Evolutionary conservation across 192 early-diverging fungal species (phyloP).

Genomic region (Lobosporangium transversale): DNA sequence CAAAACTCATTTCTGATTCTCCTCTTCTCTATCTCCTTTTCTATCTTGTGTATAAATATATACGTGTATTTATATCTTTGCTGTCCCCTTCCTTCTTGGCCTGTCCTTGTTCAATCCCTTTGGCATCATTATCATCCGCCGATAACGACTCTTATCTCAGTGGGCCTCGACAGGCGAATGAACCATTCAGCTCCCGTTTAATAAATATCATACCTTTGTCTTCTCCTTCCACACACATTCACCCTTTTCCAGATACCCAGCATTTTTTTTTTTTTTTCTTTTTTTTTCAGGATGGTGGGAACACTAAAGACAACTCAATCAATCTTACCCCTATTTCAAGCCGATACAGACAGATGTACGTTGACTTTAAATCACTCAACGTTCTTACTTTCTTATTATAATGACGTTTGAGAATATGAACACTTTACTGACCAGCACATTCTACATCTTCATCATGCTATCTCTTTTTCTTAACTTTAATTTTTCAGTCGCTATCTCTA

Average conservation of each 20-base stretch:
- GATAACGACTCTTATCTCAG: no score
- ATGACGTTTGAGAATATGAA: no score
- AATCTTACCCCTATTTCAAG: constrained; percentile 3
- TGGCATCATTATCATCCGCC: no score
- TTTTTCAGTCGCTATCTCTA: constrained; percentile 19
- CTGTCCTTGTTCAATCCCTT: not conserved
- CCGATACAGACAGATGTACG: constrained; percentile 11
- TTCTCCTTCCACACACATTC: not conserved
- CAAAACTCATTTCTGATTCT: no score
- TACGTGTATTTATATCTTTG: no score
- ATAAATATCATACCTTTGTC: not conserved
- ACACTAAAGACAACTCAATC: not conserved
- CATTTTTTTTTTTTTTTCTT: not conserved
- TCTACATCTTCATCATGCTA: no score
- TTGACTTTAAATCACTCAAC: no score
- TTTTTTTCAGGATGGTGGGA: not conserved
- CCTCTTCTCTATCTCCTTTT: not conserved
- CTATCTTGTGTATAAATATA: no score
- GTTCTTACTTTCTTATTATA: no score
- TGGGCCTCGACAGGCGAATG: no score
- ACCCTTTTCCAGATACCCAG: not conserved
- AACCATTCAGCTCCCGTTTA: not conserved
- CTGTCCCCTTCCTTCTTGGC: not conserved
- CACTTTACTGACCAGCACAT: no score
- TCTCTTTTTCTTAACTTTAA: not conserved